phyloP scores from a whole-genome alignment of 176 grass and related monocot species.

The Ensete glaucum region DNA sequence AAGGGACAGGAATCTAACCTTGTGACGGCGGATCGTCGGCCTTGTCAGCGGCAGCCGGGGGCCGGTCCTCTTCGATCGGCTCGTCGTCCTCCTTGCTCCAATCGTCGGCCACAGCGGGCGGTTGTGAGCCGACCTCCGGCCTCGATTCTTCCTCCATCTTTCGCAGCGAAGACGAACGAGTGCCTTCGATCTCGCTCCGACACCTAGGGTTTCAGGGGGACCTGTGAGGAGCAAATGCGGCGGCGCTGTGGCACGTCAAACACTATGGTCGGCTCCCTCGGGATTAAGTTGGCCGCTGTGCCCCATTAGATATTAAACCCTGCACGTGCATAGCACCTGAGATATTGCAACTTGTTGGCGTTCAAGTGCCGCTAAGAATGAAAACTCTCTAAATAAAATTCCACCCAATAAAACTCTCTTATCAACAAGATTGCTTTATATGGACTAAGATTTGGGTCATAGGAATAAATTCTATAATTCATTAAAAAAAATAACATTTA shows the following conservation, averaged over 20 bases:
- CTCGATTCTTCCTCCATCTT: slow-evolving; percentile 2
- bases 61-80: neutral
- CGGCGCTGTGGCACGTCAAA: slow-evolving; percentile 1
- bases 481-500: too few relatives aligned
- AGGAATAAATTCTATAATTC: too few relatives aligned
- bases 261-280: neutral
- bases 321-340: neutral
- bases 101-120: neutral
- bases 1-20: neutral
- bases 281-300: too few relatives aligned
- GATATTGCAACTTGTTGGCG: too few relatives aligned
- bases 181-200: neutral
- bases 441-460: too few relatives aligned
- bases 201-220: neutral
- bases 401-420: too few relatives aligned
- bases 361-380: too few relatives aligned
- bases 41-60: neutral
- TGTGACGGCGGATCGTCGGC: neutral
- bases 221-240: too few relatives aligned
- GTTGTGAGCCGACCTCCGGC: neutral
- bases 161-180: neutral
- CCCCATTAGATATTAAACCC: too few relatives aligned
- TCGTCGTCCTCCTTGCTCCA: slow-evolving; percentile 12
- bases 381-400: too few relatives aligned
- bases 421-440: too few relatives aligned